phyloP scores from a whole-genome alignment of 163 green algal genomes.

The Chlamydomonas reinhardtii region DNA sequence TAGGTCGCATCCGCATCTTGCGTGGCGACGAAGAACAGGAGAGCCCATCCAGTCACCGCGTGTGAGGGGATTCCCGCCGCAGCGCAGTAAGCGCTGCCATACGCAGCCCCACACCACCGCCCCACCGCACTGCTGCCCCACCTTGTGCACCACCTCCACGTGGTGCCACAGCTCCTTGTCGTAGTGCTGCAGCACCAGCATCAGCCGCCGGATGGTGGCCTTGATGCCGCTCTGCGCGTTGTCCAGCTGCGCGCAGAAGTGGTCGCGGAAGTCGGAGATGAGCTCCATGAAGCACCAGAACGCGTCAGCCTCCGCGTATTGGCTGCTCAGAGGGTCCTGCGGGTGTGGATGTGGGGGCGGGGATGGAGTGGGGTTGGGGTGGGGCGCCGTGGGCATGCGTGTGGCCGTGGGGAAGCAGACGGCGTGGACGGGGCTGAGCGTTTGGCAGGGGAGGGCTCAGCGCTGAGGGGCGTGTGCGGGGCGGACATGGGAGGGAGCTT shows the following conservation, averaged over 20 bases:
- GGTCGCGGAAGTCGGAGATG: slow-evolving; percentile 92
- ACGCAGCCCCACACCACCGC: no score
- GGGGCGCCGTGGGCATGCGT: no score
- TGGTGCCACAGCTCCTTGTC: slow-evolving; percentile 82
- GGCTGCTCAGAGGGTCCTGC: neutral
- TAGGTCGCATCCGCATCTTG: no score
- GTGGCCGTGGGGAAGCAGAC: no score
- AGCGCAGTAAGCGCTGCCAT: no score
- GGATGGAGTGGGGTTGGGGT: neutral
- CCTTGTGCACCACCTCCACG: slow-evolving; percentile 67
- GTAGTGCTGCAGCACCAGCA: slow-evolving; percentile 68
- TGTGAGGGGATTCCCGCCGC: no score
- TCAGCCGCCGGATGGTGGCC: slow-evolving; percentile 84
- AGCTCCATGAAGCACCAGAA: slow-evolving; percentile 97
- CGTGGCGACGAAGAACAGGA: no score
- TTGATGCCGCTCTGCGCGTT: slow-evolving; percentile 88
- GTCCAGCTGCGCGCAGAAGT: slow-evolving; percentile 95
- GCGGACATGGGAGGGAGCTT: no score
- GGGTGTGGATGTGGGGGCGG: neutral
- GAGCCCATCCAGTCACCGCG: no score
- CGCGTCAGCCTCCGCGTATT: slow-evolving; percentile 91
- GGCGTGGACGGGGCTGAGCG: no score
- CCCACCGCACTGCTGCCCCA: neutral
- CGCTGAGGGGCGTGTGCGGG: no score
- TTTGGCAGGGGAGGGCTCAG: no score